A percentile compares a stretch with the other conserved stretches of the same genome.
Conservation (phyloP, 1,284 basidiomycete genomes). For the Cryptococcus hybrid region DNA sequence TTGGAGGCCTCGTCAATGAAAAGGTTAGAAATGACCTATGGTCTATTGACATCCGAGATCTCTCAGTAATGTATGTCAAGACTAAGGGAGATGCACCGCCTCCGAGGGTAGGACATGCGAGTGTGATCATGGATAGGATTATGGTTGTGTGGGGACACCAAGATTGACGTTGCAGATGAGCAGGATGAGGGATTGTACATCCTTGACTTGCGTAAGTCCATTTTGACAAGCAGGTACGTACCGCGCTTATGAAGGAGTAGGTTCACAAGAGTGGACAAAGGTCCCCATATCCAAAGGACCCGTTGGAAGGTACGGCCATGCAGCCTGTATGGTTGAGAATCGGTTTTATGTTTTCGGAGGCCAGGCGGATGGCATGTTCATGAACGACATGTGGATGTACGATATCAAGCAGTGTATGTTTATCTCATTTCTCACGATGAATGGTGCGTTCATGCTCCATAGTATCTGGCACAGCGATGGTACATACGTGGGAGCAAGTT, state of each 20-base stretch:
- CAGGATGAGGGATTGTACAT: constrained; percentile 95
- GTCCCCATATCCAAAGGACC: constrained; percentile 72
- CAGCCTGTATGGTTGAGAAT: constrained; percentile 87
- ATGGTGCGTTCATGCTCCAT: neutral
- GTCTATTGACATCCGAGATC: constrained; percentile 75
- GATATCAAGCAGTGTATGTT: constrained; percentile 87
- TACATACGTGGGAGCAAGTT: constrained; percentile 74
- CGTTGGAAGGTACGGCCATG: constrained; percentile 91
- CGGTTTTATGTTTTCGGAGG: constrained; percentile 96
- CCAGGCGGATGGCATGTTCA: constrained; percentile 92
- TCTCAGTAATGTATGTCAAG: constrained; percentile 73
- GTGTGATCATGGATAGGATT: constrained; percentile 92
- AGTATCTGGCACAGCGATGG: constrained; percentile 21
- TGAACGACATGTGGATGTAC: constrained; percentile 96
- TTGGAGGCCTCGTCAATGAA: constrained; percentile 94
- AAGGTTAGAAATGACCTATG: constrained; percentile 92
- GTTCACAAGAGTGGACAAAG: constrained; percentile 90
- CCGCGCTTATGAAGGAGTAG: constrained; percentile 47
- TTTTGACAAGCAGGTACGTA: neutral
- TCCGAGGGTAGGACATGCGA: constrained; percentile 91
- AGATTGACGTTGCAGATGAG: constrained; percentile 67
- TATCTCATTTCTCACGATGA: neutral
- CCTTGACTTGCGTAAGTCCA: constrained; percentile 79
- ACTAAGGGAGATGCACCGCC: constrained; percentile 88
- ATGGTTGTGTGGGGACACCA: constrained; percentile 96